Base-by-base conservation (phyloP, 371 early-diverging fungal genomes). In the Circinella minor region DNA sequence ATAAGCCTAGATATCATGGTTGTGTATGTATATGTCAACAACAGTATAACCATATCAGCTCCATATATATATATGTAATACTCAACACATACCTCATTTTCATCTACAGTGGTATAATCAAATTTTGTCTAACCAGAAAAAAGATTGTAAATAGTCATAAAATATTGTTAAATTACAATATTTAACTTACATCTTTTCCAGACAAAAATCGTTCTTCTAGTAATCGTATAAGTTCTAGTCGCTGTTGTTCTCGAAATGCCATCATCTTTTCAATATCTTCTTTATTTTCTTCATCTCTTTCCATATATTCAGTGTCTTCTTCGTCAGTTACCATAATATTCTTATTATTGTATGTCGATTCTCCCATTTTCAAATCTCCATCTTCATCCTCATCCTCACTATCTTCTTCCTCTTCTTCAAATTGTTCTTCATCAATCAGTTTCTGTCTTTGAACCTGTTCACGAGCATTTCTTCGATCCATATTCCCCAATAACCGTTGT, bases 381-480 rank as follows among this genome's bases (percentile, higher is more conserved):
- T 68, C 61, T 17, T 77, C 72, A 36, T 80, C 79, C 1, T 76
- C 76, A 17, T 80, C 77, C 0, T 77, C 75, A 0, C 78, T 76
- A 1, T 79, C 80, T n/a, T 84, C 83, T 37, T 86, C 86, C 36
- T 86, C 85, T 18, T 86, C 87, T 46, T 83, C 81, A 51, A 76
- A 75, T 64, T 83, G 85, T 20, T 84, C 83, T 47, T 81, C 79
- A 27, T 79, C 79, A 3, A 71, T 71, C 8, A 63, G 55, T 47
- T 77, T 73, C 55, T 84, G 80, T 43, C 38, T 61, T 36, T 79
- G 48, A 54, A 79, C 63, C 48, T 77, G 68, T 49, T 82, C 77
- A 9, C 66, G 62, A 7, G 77, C 82, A 68, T 75, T 77, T 13
- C 71, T 67, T 34, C 72, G 69, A 73, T 84, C 83, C 9, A 84